Evolutionary conservation across 768 basidiomycete genomes (phyloP), one percentile per base, ranked within the genome.

Genomic region (Suillus clintonianus): DNA sequence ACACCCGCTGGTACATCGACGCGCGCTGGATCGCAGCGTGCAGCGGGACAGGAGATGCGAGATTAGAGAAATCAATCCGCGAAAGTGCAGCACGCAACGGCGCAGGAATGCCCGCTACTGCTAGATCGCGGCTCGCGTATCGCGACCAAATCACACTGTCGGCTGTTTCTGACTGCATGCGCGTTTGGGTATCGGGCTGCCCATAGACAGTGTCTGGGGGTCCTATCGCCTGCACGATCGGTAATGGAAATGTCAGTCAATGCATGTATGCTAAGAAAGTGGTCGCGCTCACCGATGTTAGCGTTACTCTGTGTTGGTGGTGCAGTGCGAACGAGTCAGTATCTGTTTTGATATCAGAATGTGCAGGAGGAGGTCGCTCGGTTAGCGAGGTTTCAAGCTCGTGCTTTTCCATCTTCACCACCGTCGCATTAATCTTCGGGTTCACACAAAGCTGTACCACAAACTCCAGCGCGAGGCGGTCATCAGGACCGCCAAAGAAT

Each of bases 401-500:
- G 57, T 71, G 73, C 75, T 86, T 90, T 41, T 72, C 74, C 63
- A 97, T 77, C 68, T 88, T 82, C 59, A 95, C 74, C 3, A 96
- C 86, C 0, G 91, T 94, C 13, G 94, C 97, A 10, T 79, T 84
- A 14, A 92, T 82, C 61, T 78, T 80, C 14, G 84, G 79, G 67
- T 89, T 90, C 63, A 83, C 79, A 73, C 92, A 96, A 34, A 97
- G 78, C 75, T 96, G 95, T 15, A 90, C 84, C 27, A 92, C 90
- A 68, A 98, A 87, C 36, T 91, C 87, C 41, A 99, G 78, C 0
- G 94, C 93, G 19, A 95, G 81, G 3, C 97, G 83, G 72, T 97
- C 96, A 74, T 99, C 97, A 0, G 94, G 91, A 0, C 97, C 97
- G 27, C 97, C 97, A 73, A 94, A 92, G 84, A 98, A 98, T 0